These are phyloP conservation scores for Psilocybe tampanensis DNA, from an alignment of 768 basidiomycete genomes.

Conservation along the genomic window DNA sequence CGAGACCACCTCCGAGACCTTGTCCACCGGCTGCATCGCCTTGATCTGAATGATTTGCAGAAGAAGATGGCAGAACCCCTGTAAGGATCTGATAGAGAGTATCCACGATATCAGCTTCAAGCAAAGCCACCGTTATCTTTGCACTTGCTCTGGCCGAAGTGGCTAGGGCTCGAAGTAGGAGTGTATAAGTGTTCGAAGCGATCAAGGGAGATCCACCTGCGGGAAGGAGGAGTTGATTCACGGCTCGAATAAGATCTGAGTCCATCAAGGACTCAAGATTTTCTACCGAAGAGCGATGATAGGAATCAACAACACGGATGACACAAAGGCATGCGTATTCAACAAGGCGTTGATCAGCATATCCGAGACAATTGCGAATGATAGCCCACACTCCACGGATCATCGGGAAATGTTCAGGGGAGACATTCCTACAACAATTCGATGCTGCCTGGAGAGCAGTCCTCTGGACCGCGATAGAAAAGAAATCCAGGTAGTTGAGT, in stretches of 20 bases:
- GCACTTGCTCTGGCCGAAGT: conserved; percentile 88
- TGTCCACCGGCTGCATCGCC: conserved; percentile 66
- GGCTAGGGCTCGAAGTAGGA: conserved; percentile 83
- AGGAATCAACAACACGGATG: conserved; percentile 92
- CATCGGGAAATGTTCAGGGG: conserved; percentile 86
- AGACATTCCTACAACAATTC: conserved; percentile 94
- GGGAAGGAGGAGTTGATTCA: conserved; percentile 84
- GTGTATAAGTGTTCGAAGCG: conserved; percentile 85
- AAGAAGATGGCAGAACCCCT: conserved; percentile 81
- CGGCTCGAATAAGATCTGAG: conserved; percentile 73
- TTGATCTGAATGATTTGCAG: conserved; percentile 55
- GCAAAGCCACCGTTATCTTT: conserved; percentile 80
- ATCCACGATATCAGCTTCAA: conserved; percentile 92
- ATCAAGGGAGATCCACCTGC: conserved; percentile 87
- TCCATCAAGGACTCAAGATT: conserved; percentile 88
- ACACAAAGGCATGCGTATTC: conserved; percentile 95
- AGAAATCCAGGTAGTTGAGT: conserved; percentile 96
- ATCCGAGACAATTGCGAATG: conserved; percentile 88
- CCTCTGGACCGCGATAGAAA: conserved; percentile 95
- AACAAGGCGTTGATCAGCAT: conserved; percentile 95
- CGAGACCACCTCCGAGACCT: conserved; percentile 84
- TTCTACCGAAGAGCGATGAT: conserved; percentile 81
- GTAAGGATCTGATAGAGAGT: conserved; percentile 95
- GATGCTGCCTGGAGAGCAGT: conserved; percentile 96
- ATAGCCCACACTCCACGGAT: conserved; percentile 90